Percentiles rank a stretch among this genome's conserved stretches.
These are phyloP conservation scores for Raphanus sativus DNA, from an alignment of 345 rosid species.

Conservation along the genomic window DNA sequence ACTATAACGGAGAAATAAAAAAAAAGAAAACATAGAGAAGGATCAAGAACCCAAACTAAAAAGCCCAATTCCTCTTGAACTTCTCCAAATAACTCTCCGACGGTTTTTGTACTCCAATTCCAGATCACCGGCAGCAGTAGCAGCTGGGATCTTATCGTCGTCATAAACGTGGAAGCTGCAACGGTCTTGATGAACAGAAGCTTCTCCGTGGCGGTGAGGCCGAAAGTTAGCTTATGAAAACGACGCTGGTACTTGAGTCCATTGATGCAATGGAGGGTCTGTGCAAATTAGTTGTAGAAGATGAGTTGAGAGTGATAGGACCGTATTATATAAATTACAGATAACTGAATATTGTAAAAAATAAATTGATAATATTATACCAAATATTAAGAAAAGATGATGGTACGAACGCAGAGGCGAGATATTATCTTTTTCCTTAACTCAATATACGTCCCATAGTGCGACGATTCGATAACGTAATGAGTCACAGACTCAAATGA, in stretches of 20 bases:
- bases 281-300: slow-evolving; percentile 89
- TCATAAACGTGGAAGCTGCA: not conserved
- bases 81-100: slow-evolving; percentile 86
- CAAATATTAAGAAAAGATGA: too few relatives aligned
- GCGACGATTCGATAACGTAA: too few relatives aligned
- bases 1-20: slow-evolving; percentile 63
- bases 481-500: too few relatives aligned
- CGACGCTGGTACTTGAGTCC: slow-evolving; percentile 95
- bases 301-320: slow-evolving; percentile 42
- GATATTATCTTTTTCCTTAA: too few relatives aligned
- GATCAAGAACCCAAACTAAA: slow-evolving; percentile 85
- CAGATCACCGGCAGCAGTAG: slow-evolving; percentile 52
- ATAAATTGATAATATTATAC: too few relatives aligned
- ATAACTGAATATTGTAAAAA: too few relatives aligned
- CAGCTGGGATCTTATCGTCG: slow-evolving; percentile 1
- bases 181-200: slow-evolving; percentile 64
- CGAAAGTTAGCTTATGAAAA: slow-evolving; percentile 93
- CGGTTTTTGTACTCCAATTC: slow-evolving; percentile 91
- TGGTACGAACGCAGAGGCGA: too few relatives aligned
- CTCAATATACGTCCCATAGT: too few relatives aligned
- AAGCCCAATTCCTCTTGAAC: slow-evolving; percentile 95
- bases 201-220: slow-evolving; percentile 86
- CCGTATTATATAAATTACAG: too few relatives aligned
- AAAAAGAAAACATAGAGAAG: slow-evolving; percentile 75
- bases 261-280: slow-evolving; percentile 86